These are phyloP conservation scores for Anisodus tanguticus DNA, from an alignment of 257 asterid species.

Conservation along the genomic window DNA sequence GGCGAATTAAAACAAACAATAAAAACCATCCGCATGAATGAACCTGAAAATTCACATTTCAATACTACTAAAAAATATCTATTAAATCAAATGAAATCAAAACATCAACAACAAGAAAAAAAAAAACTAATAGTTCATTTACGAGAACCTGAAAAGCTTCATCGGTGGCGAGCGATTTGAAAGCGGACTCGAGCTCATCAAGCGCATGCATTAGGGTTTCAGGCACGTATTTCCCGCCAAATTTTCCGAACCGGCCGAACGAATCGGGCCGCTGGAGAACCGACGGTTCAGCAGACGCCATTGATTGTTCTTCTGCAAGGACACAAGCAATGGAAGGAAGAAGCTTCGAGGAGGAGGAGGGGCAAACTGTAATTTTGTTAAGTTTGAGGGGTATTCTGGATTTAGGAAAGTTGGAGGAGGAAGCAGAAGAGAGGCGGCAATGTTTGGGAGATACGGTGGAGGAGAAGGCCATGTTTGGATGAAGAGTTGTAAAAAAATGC, in stretches of 20 bases:
- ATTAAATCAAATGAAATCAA: no score
- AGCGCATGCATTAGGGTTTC: constrained; percentile 93
- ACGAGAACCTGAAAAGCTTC: constrained; percentile 70
- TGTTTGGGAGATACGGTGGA: constrained; percentile 33
- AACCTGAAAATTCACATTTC: no score
- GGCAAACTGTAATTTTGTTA: constrained; percentile 30
- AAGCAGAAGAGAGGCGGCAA: constrained; percentile 40
- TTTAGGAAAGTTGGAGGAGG: constrained; percentile 14
- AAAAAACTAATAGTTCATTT: background rate
- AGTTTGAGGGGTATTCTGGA: constrained; percentile 31
- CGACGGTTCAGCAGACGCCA: constrained; percentile 44
- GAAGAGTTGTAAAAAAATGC: no score
- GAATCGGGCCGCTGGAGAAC: constrained; percentile 71
- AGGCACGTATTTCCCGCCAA: constrained; percentile 90
- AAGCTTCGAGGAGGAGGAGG: background rate
- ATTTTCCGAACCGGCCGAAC: constrained; percentile 86
- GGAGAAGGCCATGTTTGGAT: background rate
- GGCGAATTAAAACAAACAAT: no score
- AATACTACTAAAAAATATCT: no score
- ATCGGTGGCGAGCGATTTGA: constrained; percentile 65
- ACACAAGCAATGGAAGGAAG: constrained; percentile 33
- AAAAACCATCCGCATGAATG: no score
- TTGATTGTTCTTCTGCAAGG: constrained; percentile 39
- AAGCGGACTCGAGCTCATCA: constrained; percentile 87
- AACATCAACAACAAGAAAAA: background rate